Evolutionary conservation across 1,139 yeast genomes (phyloP).

Genomic region (Barnettozyma hawaiiensis): DNA sequence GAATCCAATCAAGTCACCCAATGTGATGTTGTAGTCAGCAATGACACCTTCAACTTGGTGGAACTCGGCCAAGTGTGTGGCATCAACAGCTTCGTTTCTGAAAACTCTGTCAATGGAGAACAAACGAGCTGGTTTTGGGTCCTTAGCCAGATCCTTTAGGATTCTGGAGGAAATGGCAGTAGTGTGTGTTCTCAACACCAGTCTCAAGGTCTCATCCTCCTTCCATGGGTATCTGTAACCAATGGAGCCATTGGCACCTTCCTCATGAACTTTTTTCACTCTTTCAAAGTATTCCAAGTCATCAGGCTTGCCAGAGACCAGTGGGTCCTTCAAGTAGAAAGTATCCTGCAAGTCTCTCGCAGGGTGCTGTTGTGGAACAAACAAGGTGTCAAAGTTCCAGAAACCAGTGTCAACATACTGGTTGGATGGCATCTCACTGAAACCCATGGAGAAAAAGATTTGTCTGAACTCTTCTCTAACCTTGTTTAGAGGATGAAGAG

Average conservation of each 20-base stretch:
- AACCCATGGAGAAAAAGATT: constrained; percentile 95
- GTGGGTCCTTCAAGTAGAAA: constrained; percentile 92
- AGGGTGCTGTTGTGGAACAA: constrained; percentile 98
- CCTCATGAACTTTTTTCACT: constrained; percentile 78
- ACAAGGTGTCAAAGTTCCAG: constrained; percentile 97
- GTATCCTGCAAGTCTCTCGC: constrained; percentile 99
- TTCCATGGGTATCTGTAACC: constrained; percentile 99
- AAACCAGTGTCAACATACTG: constrained; percentile 97
- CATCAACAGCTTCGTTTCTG: constrained; percentile 99
- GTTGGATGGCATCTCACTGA: constrained; percentile 97
- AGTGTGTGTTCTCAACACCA: constrained; percentile 95
- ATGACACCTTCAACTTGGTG: constrained; percentile 99
- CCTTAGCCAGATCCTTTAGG: constrained; percentile 80
- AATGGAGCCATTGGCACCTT: constrained; percentile 88
- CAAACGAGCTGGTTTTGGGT: constrained; percentile 87
- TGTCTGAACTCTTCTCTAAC: constrained; percentile 97
- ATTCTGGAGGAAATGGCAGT: constrained; percentile 89
- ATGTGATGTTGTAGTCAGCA: constrained; percentile 91
- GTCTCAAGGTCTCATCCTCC: constrained; percentile 78
- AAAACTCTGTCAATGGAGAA: constrained; percentile 97
- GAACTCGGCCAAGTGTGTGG: constrained; percentile 99
- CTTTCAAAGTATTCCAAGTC: constrained; percentile 75
- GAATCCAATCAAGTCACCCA: constrained; percentile 96
- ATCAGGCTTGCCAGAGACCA: constrained; percentile 69
- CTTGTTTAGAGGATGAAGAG: constrained; percentile 92